phyloP scores from a whole-genome alignment of 805 yeast species.

The Candida morakotiae region DNA sequence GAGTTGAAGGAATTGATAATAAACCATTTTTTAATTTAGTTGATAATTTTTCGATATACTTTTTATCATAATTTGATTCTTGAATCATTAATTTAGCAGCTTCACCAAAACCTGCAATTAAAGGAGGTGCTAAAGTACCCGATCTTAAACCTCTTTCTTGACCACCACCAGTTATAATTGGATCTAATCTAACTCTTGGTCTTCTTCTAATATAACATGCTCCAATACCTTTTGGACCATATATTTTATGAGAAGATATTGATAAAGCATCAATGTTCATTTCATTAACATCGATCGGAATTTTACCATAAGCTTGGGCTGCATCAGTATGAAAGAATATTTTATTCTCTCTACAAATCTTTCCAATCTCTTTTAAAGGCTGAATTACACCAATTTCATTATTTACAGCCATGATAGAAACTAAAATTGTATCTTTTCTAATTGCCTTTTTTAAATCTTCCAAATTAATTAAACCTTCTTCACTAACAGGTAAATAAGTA shows the following conservation, averaged over 20 bases:
- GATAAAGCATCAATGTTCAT: constrained; percentile 91
- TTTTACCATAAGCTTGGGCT: constrained; percentile 96
- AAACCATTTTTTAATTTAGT: constrained; percentile 68
- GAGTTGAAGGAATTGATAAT: constrained; percentile 81
- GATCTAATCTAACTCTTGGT: constrained; percentile 96
- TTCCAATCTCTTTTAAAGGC: constrained; percentile 92
- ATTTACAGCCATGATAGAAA: constrained; percentile 94
- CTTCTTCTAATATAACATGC: constrained; percentile 94
- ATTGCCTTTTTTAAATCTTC: constrained; percentile 78
- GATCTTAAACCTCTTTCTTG: constrained; percentile 98
- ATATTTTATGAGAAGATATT: constrained; percentile 91
- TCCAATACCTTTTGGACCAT: constrained; percentile 98
- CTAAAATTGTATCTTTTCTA: constrained; percentile 85
- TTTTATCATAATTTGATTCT: constrained; percentile 71
- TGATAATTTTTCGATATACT: constrained; percentile 68
- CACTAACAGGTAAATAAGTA: constrained; percentile 81
- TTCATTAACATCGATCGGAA: constrained; percentile 87
- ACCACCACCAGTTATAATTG: constrained; percentile 95
- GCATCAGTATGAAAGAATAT: constrained; percentile 96
- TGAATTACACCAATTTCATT: constrained; percentile 98
- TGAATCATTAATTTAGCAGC: constrained; percentile 80
- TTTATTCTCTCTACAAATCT: constrained; percentile 78
- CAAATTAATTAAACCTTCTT: constrained; percentile 75
- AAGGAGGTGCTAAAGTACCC: constrained; percentile 96
- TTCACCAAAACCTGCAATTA: constrained; percentile 94